Percentiles rank a stretch among this genome's conserved stretches.
Conservation (phyloP, 177 flowering plant genomes). For the Vitis hybrid region DNA sequence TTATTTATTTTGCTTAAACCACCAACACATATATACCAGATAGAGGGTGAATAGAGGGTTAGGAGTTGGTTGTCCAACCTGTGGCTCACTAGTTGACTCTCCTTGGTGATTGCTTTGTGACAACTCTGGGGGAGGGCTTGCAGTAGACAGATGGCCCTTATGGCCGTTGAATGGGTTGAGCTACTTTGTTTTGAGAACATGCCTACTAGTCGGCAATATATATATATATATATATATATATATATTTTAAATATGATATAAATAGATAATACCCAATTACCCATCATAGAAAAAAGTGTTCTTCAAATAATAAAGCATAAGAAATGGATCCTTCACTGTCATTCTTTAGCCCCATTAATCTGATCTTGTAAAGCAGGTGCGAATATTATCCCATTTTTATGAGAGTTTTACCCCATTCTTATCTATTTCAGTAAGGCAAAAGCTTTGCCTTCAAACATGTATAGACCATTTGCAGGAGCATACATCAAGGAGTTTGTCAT, state of each 20-base stretch:
- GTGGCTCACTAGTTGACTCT: not conserved
- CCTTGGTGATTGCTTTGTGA: not conserved
- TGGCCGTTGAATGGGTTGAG: conserved; percentile 14
- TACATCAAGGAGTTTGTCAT: not conserved
- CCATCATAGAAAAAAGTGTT: no score
- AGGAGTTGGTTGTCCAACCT: conserved; percentile 19
- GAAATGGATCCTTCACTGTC: no score
- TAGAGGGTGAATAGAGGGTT: not conserved
- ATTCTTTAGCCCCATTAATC: no score
- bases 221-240: not conserved
- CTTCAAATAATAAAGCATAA: no score
- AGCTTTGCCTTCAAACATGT: no score
- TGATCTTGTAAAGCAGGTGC: no score
- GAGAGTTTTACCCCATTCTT: no score
- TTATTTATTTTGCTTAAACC: not conserved
- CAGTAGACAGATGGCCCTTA: not conserved
- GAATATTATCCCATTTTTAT: no score
- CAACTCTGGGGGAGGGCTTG: not conserved
- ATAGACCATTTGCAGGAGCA: no score
- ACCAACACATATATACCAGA: not conserved
- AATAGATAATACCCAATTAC: no score
- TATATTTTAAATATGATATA: no score
- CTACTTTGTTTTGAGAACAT: not conserved
- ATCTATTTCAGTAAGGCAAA: no score
- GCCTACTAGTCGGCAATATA: not conserved